These are phyloP conservation scores for Deinandra increscens DNA, from an alignment of 129 eudicot genomes.

Conservation along the genomic window DNA sequence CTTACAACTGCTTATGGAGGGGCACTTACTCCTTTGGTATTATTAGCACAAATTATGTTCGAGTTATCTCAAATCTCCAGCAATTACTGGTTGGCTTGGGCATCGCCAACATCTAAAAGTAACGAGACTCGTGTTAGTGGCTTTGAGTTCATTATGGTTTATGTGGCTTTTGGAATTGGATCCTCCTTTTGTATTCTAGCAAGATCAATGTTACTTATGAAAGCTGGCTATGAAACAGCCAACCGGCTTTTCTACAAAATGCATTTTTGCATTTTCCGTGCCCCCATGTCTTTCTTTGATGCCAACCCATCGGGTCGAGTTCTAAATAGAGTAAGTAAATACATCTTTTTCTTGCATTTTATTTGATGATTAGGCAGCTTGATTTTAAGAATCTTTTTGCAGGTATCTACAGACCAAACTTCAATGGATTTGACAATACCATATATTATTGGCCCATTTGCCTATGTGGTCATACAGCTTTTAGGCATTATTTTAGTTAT, in stretches of 20 bases:
- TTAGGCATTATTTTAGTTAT: constrained; percentile 71
- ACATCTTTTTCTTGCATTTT: constrained; percentile 7
- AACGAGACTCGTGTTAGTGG: constrained; percentile 43
- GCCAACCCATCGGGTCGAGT: constrained; percentile 91
- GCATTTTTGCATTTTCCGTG: constrained; percentile 76
- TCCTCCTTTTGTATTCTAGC: constrained; percentile 59
- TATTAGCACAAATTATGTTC: constrained; percentile 62
- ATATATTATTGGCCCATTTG: constrained; percentile 42
- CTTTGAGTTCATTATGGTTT: constrained; percentile 58
- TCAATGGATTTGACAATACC: constrained; percentile 68
- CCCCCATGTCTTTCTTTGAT: constrained; percentile 98
- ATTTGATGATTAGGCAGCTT: constrained; percentile 2
- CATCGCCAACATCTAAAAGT: constrained; percentile 60
- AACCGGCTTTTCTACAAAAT: constrained; percentile 66
- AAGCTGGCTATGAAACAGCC: constrained; percentile 75
- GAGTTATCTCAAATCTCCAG: constrained; percentile 68
- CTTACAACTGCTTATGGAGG: constrained; percentile 88
- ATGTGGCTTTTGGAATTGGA: constrained; percentile 67
- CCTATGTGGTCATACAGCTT: constrained; percentile 63
- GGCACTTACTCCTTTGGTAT: constrained; percentile 58
- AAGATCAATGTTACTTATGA: constrained; percentile 49
- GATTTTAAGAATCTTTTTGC: constrained; percentile 9
- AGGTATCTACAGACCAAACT: constrained; percentile 96
- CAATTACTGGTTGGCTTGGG: constrained; percentile 98
- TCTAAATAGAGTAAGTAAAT: constrained; percentile 62